Evolutionary conservation across 345 rosid genomes (phyloP), one percentile per base, ranked within the genome.

Genomic region (Ceriops tagal): DNA sequence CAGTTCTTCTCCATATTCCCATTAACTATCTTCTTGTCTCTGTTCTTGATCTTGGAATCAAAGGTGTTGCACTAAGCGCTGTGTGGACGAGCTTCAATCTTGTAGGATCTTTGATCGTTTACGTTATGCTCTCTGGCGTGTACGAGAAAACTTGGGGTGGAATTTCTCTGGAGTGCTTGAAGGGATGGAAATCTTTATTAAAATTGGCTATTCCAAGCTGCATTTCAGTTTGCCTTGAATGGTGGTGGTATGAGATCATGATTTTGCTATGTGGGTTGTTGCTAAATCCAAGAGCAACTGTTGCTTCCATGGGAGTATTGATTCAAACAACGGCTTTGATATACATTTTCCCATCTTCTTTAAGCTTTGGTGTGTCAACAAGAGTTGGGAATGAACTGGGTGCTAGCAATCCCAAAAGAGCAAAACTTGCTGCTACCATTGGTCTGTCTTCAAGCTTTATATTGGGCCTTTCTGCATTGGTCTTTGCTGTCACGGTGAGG

Each of bases 1-100:
- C 96, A 1, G 83, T 89, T 68, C 46, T 89, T 72, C 71, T 85
- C 1, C 97, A 93, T 69, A 67, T 89, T 13, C 98, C 97, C 11
- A 75, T 86, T 21, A 89, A 88, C 58, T 77, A 73, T 67, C 53
- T 83, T 43, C 78, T 83, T 16, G 80, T 80, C 39, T 30, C 39
- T 10, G 69, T 77, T 15, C 73, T 82, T 6, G 46, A 62, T 61
- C 72, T 82, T 16, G 86, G 86, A 57, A 79, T 79, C 58, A 79
- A 77, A 74, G 86, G 86, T 3, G 80, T 83, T 37, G 83, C 86
- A 0, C 61, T 80, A 3, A 64, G 82, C 30, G 76, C 65, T 32
- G 73, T 77, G 2, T 77, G 79, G 75, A 82, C 81, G 26, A 75
- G 77, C 71, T 74, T 77, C 75, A 77, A 72, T 70, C 72, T 80